Evolutionary conservation across 192 early-diverging fungal genomes (phyloP), one percentile per base, ranked within the genome.

Genomic region (Lobosporangium transversale): DNA sequence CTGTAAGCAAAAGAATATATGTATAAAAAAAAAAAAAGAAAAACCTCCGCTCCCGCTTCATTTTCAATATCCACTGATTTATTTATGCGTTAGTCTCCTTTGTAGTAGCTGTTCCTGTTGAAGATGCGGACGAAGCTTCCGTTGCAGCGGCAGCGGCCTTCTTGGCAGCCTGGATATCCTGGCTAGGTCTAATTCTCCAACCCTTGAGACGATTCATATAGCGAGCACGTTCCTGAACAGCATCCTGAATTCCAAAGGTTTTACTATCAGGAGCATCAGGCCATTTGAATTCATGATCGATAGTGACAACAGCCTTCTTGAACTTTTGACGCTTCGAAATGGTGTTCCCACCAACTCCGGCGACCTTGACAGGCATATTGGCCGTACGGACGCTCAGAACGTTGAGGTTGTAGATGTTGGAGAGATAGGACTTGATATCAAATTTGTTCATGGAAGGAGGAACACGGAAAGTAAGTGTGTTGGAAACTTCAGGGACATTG

Each of bases 401-500:
- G 36, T 83, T 85, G 29, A 96, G 84, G 51, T 89, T 84, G 80
- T 98, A 98, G 30, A 97, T 89, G 58, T 92, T 87, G 52, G 87
- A 79, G 26, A 98, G 88, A 65, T 94, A 94, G 53, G 90, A 89
- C 43, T 87, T 85, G 71, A 98, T 94, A 74, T 98, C 97, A 42
- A 98, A 86, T 83, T 98, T 98, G 90, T 97, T 98, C 65, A 92
- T 81, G 29, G 88, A 84, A 27, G 91, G 90, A 29, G 97, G 97
- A 4, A 95, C 90, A 24, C 91, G 88, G 88, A 98, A 98, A 27
- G 94, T 94, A 24, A 91, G 92, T 70, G 95, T 94, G 78, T 96
- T 94, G 63, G 73, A 76, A 33, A 67, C 53, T 32, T 89, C 88
- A 57, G 87, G 89, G 6, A 96, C 87, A 20, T 86, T 84, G 58